Evolutionary conservation across 495 filamentous ascomycete species (phyloP), one percentile per base, ranked within the genome.

Genomic region (Talaromyces proteolyticus): DNA sequence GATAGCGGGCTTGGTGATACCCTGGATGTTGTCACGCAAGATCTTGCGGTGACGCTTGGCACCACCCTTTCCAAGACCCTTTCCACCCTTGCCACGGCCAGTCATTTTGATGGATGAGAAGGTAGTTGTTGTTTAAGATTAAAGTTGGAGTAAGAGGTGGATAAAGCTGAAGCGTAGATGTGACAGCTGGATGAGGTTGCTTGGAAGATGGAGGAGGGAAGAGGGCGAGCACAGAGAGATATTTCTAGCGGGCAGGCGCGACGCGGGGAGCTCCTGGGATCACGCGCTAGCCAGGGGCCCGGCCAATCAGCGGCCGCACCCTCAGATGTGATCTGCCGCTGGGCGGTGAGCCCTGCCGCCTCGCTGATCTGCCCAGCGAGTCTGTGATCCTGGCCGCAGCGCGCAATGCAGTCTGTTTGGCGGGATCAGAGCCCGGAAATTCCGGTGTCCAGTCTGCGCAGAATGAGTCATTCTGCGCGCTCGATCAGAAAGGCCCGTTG

Each of bases 1-100:
- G 80, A 99, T 99, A 68, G 93, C 93, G 70, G 93, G 93, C 89
- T 99, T 99, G 72, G 93, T 99, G 75, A 99, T 99, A 81, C 93
- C 93, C 78, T 84, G 84, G 70, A 87, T 83, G 87, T 96, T 98
- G 86, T 98, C 93, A 77, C 92, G 89, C 69, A 98, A 84, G 76
- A 98, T 96, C 88, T 97, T 98, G 65, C 93, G 86, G 73, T 96
- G 91, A 73, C 83, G 83, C 81, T 87, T 87, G 64, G 83, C 83
- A 58, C 83, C 83, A 75, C 92, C 91, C 87, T 97, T 97, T 78
- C 92, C 92, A 67, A 96, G 90, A 75, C 92, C 92, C 82, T 97
- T 97, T 72, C 92, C 92, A 81, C 92, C 92, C 78, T 95, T 95
- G 72, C 89, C 89, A 73, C 89, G n/a, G n/a, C n/a, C n/a, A n/a